A percentile compares a stretch with the other conserved stretches of the same genome.
phyloP scores from a whole-genome alignment of 1,284 basidiomycete species.

The Afroboletus lepidellus region DNA sequence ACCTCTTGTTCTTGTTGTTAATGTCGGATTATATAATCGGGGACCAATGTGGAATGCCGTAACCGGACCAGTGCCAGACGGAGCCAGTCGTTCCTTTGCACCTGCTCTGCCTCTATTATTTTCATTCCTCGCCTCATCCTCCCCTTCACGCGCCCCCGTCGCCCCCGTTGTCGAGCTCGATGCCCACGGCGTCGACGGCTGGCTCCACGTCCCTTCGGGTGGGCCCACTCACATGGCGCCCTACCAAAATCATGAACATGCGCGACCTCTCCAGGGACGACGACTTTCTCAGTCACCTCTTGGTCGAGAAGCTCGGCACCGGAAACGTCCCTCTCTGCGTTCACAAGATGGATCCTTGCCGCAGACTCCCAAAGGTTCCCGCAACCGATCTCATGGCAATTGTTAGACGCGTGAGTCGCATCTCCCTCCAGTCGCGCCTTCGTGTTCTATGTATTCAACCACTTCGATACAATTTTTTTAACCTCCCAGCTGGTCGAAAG shows the following conservation, averaged over 20 bases:
- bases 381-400: constrained; percentile 62
- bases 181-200: constrained; percentile 40
- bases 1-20: neutral
- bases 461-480: constrained; percentile 11
- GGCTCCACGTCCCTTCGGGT: constrained; percentile 31
- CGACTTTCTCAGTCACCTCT: constrained; percentile 81
- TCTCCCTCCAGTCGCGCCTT: constrained; percentile 26
- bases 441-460: constrained; percentile 22
- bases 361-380: constrained; percentile 70
- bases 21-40: constrained; percentile 29
- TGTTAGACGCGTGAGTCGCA: constrained; percentile 69
- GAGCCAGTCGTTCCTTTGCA: constrained; percentile 22
- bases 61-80: constrained; percentile 30
- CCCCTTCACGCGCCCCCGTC: constrained; percentile 23
- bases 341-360: constrained; percentile 80
- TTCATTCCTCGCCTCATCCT: constrained; percentile 14
- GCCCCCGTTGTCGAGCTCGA: constrained; percentile 30
- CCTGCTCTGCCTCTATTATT: constrained; percentile 30
- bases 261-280: constrained; percentile 82
- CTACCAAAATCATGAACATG: constrained; percentile 84
- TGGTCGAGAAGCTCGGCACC: constrained; percentile 82
- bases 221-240: constrained; percentile 55
- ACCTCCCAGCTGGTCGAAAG: constrained; percentile 53
- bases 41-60: constrained; percentile 26
- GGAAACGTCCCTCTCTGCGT: constrained; percentile 72